Evolutionary conservation across 805 yeast genomes (phyloP).

Genomic region (Ascoidea rubescens): DNA sequence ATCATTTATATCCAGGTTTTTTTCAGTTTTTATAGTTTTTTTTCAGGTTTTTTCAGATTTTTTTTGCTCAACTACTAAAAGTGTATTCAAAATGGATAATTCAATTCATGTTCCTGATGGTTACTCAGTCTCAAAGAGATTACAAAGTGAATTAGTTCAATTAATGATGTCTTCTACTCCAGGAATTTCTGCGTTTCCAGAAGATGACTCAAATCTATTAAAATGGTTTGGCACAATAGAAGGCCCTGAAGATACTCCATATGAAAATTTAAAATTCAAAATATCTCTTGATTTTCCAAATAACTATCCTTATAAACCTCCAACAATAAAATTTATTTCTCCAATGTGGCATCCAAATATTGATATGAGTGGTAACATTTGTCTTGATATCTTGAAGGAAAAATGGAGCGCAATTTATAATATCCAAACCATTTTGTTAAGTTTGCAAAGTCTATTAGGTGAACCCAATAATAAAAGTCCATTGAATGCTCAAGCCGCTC

Average conservation of each 20-base stretch:
- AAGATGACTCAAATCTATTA: slow-evolving; percentile 34
- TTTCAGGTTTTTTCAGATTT: no score
- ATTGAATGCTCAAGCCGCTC: slow-evolving; percentile 42
- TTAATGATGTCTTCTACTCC: slow-evolving; percentile 34
- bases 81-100: no score
- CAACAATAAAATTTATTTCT: slow-evolving; percentile 37
- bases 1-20: no score
- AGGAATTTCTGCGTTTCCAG: slow-evolving; percentile 42
- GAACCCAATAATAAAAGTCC: slow-evolving; percentile 51
- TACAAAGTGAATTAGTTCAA: slow-evolving; percentile 38
- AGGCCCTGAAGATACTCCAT: slow-evolving; percentile 45
- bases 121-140: slow-evolving; percentile 34
- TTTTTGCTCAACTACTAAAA: no score
- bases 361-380: slow-evolving; percentile 50
- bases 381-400: slow-evolving; percentile 49
- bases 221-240: slow-evolving; percentile 45
- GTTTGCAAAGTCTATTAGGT: slow-evolving; percentile 44
- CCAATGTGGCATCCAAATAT: slow-evolving; percentile 60
- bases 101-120: no score
- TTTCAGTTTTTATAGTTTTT: no score
- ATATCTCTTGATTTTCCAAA: slow-evolving; percentile 35
- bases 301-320: slow-evolving; percentile 46
- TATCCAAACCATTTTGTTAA: slow-evolving; percentile 43
- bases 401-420: slow-evolving; percentile 54
- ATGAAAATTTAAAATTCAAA: slow-evolving; percentile 37